phyloP scores from a whole-genome alignment of 2,329 filamentous ascomycete genomes.

The Aspergillus tamarii region DNA sequence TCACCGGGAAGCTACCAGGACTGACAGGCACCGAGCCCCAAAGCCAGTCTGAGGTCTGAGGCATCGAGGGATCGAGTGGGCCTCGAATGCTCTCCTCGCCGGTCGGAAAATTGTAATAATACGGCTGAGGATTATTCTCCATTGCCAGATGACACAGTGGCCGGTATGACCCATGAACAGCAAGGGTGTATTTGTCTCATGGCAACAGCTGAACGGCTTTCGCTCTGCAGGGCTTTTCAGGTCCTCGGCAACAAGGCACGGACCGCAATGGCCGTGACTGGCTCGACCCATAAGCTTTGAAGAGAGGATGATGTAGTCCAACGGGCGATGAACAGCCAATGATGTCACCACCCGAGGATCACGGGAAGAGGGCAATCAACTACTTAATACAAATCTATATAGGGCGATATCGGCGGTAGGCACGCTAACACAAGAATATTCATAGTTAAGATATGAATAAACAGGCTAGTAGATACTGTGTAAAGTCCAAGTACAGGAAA shows the following conservation, averaged over 20 bases:
- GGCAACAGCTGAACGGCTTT: background rate
- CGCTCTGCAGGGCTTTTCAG: background rate
- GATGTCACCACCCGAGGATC: constrained; percentile 6
- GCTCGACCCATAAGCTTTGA: background rate
- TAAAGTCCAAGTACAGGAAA: background rate
- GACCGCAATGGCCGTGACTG: background rate
- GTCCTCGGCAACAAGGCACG: background rate
- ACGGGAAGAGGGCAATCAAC: background rate
- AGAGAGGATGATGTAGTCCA: background rate
- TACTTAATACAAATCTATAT: background rate
- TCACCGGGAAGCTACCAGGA: constrained; percentile 1
- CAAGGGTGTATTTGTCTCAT: background rate
- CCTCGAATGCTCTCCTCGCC: background rate
- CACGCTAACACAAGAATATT: background rate
- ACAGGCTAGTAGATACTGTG: background rate
- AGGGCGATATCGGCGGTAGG: too few relatives aligned
- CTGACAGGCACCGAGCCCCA: constrained; percentile 14
- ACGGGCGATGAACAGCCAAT: constrained; percentile 1
- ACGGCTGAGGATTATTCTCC: background rate
- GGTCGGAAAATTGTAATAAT: background rate
- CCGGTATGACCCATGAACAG: background rate
- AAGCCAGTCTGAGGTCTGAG: constrained; percentile 14
- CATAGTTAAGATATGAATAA: background rate
- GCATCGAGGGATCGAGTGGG: background rate
- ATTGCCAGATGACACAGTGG: background rate